phyloP scores from a whole-genome alignment of 441 rosid genomes.

The Brassica hybrid region DNA sequence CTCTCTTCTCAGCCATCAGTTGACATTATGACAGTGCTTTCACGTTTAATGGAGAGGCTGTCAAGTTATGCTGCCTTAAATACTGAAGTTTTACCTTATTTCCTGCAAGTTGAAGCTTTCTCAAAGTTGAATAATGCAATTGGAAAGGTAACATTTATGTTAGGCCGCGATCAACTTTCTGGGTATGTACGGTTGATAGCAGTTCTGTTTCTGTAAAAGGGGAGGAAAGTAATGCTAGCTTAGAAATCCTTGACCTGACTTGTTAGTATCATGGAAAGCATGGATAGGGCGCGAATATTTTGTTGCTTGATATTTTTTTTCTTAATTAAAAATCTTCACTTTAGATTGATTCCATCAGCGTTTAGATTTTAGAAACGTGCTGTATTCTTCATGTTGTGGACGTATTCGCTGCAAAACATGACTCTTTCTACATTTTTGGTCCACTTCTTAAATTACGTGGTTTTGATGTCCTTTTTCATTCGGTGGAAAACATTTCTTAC shows the following conservation, averaged over 20 bases:
- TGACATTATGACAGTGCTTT: constrained; percentile 95
- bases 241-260: constrained; percentile 24
- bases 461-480: constrained; percentile 13
- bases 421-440: constrained; percentile 13
- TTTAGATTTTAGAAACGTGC: constrained; percentile 19
- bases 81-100: constrained; percentile 87
- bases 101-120: constrained; percentile 99
- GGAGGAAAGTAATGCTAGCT: constrained; percentile 31
- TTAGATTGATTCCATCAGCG: constrained; percentile 1
- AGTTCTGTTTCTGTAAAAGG: constrained; percentile 13
- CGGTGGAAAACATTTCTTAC: background rate
- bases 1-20: constrained; percentile 71
- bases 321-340: background rate
- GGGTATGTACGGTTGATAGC: constrained; percentile 17
- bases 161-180: constrained; percentile 13
- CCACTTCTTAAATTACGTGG: constrained; percentile 7
- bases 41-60: constrained; percentile 97
- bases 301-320: constrained; percentile 15
- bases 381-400: constrained; percentile 16
- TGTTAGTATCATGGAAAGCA: constrained; percentile 22
- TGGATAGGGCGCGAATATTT: constrained; percentile 15
- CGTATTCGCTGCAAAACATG: constrained; percentile 23
- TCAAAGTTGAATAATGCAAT: constrained; percentile 94
- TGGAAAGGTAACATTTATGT: constrained; percentile 70
- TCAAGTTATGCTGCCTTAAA: constrained; percentile 95